Evolutionary conservation across 2,329 filamentous ascomycete species (phyloP), one percentile per base, ranked within the genome.

Genomic region (Colletotrichum sp.): DNA sequence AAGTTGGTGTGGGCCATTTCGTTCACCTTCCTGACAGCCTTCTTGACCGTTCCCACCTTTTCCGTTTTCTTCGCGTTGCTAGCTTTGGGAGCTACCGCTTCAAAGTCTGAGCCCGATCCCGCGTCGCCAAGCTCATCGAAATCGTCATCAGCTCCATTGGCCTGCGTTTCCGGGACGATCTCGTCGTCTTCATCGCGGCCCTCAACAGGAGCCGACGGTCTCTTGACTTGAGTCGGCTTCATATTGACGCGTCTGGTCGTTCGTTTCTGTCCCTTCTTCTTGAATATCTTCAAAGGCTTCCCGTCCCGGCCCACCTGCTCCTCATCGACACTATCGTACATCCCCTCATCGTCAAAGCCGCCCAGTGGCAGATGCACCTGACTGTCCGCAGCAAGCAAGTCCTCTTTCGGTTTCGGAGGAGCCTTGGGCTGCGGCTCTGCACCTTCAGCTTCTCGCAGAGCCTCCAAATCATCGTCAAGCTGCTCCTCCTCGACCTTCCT

Each of bases 181-280:
- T 82, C 81, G 1, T 83, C 82, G 2, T 84, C 83, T 10, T 82
- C 80, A 4, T 79, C 78, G 1, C 83, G 82, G 5, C 83, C 81
- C n/a, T 80, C 81, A 6, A 78, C 72, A 6, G 80, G 77, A 34
- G 81, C 79, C 18, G 83, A 77, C 26, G 89, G 88, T 49, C 92
- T 88, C 80, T 89, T 90, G 8, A 83, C 81, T 71, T 86, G 82
- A 1, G 85, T 89, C 3, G 91, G 91, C 77, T 86, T 88, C 86
- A 94, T 95, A 76, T 93, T 95, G 71, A 91, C 89, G 64, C 89
- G 87, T 77, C 93, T 89, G 5, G 95, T 96, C 71, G 94, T 95
- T 76, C 95, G 89, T 87, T 97, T 97, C 82, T 95, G 90, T 0
- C 94, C 95, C 87, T 95, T 95, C 90, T 97, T 97, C 88, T 96